phyloP scores from a whole-genome alignment of 805 yeast species.

The Zygotorulaspora danielsina region DNA sequence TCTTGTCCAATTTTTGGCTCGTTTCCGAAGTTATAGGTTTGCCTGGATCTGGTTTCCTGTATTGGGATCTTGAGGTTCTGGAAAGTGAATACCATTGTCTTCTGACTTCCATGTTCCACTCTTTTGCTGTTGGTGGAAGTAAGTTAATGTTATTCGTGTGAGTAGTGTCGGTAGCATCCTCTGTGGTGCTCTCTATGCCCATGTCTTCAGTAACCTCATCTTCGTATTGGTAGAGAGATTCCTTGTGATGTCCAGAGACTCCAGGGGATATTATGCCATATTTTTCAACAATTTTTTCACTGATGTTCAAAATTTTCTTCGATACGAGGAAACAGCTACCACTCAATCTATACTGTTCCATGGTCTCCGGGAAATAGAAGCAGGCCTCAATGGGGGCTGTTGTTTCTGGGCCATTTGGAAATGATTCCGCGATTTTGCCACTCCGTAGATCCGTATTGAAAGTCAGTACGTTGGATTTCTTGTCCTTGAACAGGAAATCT shows the following conservation, averaged over 20 bases:
- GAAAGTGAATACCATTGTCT: conserved; percentile 63
- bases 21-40: conserved; percentile 51
- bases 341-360: conserved; percentile 67
- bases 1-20: conserved; percentile 58
- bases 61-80: conserved; percentile 55
- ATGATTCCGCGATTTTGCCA: conserved; percentile 53
- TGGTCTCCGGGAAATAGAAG: conserved; percentile 58
- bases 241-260: conserved; percentile 21
- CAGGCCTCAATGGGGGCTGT: conserved; percentile 69
- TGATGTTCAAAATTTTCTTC: conserved; percentile 13
- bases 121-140: conserved; percentile 50
- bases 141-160: conserved; percentile 11
- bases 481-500: conserved; percentile 71
- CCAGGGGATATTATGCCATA: conserved; percentile 35
- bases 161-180: conserved; percentile 4
- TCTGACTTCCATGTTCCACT: conserved; percentile 62
- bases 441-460: conserved; percentile 71
- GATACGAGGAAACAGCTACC: conserved; percentile 56
- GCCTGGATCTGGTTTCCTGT: conserved; percentile 74
- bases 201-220: conserved; percentile 14
- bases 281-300: conserved; percentile 16
- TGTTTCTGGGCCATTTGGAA: conserved; percentile 16
- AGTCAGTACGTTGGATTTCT: conserved; percentile 59
- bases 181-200: not conserved
- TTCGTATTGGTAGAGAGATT: conserved; percentile 17